These are phyloP conservation scores for Obelidium mucronatum DNA, from an alignment of 192 early-diverging fungal genomes.

Conservation along the genomic window DNA sequence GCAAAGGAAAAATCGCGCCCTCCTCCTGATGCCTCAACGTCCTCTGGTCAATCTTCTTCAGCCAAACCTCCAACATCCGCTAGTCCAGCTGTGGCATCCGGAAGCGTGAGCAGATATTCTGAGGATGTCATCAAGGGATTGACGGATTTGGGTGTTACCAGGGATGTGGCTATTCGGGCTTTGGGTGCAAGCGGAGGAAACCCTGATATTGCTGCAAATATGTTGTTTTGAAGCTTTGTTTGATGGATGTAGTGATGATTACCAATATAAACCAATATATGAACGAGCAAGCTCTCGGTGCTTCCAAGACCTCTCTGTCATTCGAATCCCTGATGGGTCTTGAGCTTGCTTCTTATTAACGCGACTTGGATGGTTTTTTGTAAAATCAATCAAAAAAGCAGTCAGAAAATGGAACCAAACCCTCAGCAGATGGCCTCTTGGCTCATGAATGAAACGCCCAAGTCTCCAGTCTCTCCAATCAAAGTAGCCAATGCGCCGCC, in stretches of 20 bases:
- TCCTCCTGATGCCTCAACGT: conserved; percentile 3
- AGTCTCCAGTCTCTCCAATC: no score
- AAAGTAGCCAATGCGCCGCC: background rate
- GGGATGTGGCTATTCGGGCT: conserved; percentile 79
- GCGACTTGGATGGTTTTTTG: no score
- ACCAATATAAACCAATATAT: no score
- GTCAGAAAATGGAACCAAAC: no score
- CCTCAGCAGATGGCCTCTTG: no score
- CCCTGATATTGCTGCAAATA: conserved; percentile 83
- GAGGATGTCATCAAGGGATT: conserved; percentile 77
- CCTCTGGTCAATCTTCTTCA: conserved; percentile 39
- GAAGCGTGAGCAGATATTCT: conserved; percentile 46
- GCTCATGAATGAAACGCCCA: no score
- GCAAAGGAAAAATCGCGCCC: conserved; percentile 36
- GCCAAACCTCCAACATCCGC: conserved; percentile 32
- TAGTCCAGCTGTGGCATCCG: conserved; percentile 9
- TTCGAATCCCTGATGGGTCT: no score
- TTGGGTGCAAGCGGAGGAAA: conserved; percentile 85
- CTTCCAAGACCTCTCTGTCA: no score
- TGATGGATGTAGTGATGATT: no score
- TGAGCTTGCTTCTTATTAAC: no score
- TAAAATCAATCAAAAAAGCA: no score
- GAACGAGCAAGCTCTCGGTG: no score
- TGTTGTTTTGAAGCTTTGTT: conserved; percentile 83
- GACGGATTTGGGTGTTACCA: conserved; percentile 78